Evolutionary conservation across 331 rosid species (phyloP).

Genomic region (Dryas integrifolia): DNA sequence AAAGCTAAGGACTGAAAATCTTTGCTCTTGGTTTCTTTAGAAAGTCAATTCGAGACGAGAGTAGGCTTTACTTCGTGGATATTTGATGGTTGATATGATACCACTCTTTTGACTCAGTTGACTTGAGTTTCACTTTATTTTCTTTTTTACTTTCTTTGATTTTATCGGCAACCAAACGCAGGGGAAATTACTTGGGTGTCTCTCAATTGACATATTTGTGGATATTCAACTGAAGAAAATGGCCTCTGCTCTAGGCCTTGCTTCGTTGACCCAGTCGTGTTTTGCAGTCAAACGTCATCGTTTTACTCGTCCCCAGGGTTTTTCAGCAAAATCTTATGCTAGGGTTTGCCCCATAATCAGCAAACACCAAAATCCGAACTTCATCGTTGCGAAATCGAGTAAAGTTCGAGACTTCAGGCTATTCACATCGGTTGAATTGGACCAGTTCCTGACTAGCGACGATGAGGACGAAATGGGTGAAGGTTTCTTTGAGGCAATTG

Average conservation of each 20-base stretch:
- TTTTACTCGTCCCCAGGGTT: constrained; percentile 21
- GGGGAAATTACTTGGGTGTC: not conserved
- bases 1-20: not conserved
- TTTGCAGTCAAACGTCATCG: constrained; percentile 33
- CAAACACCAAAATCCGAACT: constrained; percentile 28
- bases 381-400: constrained; percentile 23
- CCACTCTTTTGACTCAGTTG: not conserved
- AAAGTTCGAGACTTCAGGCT: constrained; percentile 50
- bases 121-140: not conserved
- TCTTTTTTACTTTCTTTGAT: not conserved
- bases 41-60: not conserved
- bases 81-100: not conserved
- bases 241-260: constrained; percentile 57
- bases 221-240: constrained; percentile 31
- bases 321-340: constrained; percentile 33
- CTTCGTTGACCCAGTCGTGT: constrained; percentile 42
- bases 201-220: not conserved
- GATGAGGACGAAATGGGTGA: constrained; percentile 87
- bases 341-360: constrained; percentile 34
- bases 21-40: too few relatives aligned
- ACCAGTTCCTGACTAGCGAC: constrained; percentile 76
- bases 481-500: constrained; percentile 85
- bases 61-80: not conserved
- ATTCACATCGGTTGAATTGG: constrained; percentile 67
- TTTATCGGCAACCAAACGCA: constrained; percentile 21